Base-by-base conservation (phyloP, 1,284 basidiomycete species). In the Pterula multifida region DNA sequence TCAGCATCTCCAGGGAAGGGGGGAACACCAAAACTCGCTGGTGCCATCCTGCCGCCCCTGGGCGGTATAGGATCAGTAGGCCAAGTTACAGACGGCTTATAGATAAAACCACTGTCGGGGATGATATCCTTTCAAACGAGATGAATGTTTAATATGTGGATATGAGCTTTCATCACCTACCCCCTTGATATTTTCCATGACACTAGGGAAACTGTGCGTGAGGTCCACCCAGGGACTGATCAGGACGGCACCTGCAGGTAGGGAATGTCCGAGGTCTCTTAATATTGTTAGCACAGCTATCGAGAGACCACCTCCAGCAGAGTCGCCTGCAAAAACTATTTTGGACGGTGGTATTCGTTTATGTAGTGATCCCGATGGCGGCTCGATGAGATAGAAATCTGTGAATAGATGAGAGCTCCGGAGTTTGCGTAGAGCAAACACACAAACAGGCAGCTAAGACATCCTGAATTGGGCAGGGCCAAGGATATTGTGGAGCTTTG, bases 201-300 rank as follows among this genome's bases (percentile, higher is more conserved):
- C 78, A 49, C 84, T 87, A 0, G 86, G 85, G 58, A 94, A 90
- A 47, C 80, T 85, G 59, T 93, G 90, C 0, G 88, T 91, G 32
- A 93, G 67, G 61, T 93, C 90, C 11, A 85, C 81, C 85, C 85
- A 89, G 1, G 86, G 86, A 53, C 81, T 84, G 55, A 90, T 85
- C 17, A 89, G 67, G 0, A 85, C 76, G 0, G 79, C 83, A 2
- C 88, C 89, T 1, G 86, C 83, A 0, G 90, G 89, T 56, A 81
- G 67, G 0, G 85, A 81, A 17, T 87, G 59, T 0, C 78, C 81
- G 49, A 85, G 67, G 60, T 95, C 91, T 6, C 90, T 76, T 3
- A 94, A 68, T 26, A 92, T 71, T 26, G 85, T 81, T 2, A 93
- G 65, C 1, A 81, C 66, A 0, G 81, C 75, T 17, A 91, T 57